Evolutionary conservation across 352 stramenopile genomes (phyloP), one percentile per base, ranked within the genome.

Genomic region (Blastocystis sp.): DNA sequence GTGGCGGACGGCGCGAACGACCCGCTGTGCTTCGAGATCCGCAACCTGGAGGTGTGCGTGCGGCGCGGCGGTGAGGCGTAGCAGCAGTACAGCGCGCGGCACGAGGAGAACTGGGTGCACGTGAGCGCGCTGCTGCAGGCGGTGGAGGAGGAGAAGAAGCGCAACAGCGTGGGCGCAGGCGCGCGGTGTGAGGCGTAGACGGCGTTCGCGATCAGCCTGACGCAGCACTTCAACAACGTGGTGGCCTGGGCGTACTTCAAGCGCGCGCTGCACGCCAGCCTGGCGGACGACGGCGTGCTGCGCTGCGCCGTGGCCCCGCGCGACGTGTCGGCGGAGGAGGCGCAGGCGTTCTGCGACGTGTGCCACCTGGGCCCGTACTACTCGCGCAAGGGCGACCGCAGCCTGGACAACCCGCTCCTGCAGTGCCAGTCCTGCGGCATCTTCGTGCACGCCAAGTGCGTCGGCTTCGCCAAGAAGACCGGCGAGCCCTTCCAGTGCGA

Each of bases 401-500:
- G 6, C 14, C 48, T 57, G 48, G 48, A 57, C 48, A 57, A 57
- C 48, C 48, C 48, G 48, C 9, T 57, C 42, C 19, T 76, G 19
- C n/a, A 34, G 9, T 76, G 66, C 48, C 3, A 38, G 14, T 45
- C 42, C 2, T 76, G 66, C 21, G 4, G 48, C 21, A 48, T 76
- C n/a, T n/a, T 14, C n/a, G 48, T 76, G 42, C 66, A 76, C 48
- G 42, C 40, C 4, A 24, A 11, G 11, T 76, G 66, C 48, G 66
- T 57, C 1, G 66, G 66, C 48, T 6, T 57, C 14, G 3, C 28
- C 28, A 34, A 24, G 7, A 38, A 17, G 34, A 28, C 60, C 19
- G 24, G 43, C 3, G 48, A 57, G 14, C 24, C 28, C n/a, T 84
- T 84, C 61, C 57, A 69, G 2, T 84, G 74, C 61, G 74, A 84